Evolutionary conservation across 257 asterid species (phyloP).

Genomic region (Lantana camara): DNA sequence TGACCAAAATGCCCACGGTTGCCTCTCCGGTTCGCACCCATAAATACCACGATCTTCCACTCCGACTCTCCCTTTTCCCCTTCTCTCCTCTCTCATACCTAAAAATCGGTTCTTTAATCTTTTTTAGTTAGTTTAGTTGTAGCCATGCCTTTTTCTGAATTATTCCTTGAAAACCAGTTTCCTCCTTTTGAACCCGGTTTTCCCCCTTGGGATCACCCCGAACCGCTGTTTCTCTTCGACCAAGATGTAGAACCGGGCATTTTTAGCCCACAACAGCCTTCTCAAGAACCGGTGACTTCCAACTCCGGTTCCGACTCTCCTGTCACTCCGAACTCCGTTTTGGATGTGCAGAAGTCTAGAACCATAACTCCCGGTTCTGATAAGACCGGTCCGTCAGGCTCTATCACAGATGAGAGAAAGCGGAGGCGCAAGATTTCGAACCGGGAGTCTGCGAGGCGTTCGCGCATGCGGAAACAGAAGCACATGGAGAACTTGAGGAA

Average conservation of each 20-base stretch:
- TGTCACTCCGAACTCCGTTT: conserved; percentile 25
- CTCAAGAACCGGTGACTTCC: conserved; percentile 50
- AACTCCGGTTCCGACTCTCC: conserved; percentile 44
- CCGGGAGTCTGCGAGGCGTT: conserved; percentile 93
- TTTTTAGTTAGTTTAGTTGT: too few species aligned
- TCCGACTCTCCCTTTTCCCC: conserved; percentile 55
- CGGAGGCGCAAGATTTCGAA: conserved; percentile 78
- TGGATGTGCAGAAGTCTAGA: conserved; percentile 18
- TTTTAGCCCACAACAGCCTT: conserved; percentile 9
- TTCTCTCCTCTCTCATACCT: conserved; percentile 43
- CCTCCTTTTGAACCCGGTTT: conserved; percentile 58
- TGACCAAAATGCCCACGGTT: conserved; percentile 49
- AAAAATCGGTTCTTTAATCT: conserved; percentile 34
- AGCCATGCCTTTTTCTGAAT: conserved; percentile 38
- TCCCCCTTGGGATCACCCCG: conserved; percentile 56
- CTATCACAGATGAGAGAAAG: conserved; percentile 63
- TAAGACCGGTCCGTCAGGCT: not conserved
- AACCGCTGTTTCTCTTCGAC: conserved; percentile 35
- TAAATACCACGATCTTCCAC: conserved; percentile 62
- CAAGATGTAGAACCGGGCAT: conserved; percentile 30
- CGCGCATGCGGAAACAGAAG: conserved; percentile 82
- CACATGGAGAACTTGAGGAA: conserved; percentile 81
- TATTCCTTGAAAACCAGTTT: conserved; percentile 33
- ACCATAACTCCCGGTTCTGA: conserved; percentile 22
- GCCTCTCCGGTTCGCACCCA: conserved; percentile 31